A percentile compares a stretch with the other conserved stretches of the same genome.
phyloP scores from a whole-genome alignment of 2,329 filamentous ascomycete species.

The Aureobasidium sp. region DNA sequence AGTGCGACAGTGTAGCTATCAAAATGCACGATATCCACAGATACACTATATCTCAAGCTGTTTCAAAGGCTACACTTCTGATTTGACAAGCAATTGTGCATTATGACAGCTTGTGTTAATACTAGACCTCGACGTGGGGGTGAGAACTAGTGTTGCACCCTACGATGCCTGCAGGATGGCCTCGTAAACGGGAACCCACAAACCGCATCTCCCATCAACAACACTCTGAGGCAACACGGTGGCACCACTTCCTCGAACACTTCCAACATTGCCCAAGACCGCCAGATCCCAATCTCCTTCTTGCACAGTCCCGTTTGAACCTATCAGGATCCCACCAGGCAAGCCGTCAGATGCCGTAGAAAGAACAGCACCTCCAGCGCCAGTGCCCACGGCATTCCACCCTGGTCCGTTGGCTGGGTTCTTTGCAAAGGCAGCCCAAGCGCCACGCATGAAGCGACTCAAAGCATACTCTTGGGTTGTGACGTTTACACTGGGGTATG shows the following conservation, averaged over 20 bases:
- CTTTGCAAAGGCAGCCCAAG: constrained; percentile 30
- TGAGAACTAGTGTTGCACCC: background rate
- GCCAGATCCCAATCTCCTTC: constrained; percentile 19
- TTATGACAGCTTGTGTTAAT: too few relatives aligned
- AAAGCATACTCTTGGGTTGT: constrained; percentile 27
- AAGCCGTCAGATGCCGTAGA: constrained; percentile 16
- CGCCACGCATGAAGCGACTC: constrained; percentile 23
- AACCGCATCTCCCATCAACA: constrained; percentile 22
- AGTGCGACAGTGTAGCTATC: too few relatives aligned
- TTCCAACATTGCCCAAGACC: constrained; percentile 20
- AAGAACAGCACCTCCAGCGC: constrained; percentile 17
- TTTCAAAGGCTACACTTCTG: too few relatives aligned
- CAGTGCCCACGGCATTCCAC: constrained; percentile 25
- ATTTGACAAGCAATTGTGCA: too few relatives aligned
- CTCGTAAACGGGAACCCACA: constrained; percentile 19
- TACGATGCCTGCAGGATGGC: background rate
- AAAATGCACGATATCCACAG: too few relatives aligned
- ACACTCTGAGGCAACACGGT: constrained; percentile 22
- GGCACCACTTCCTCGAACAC: constrained; percentile 19
- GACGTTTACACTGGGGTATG: constrained; percentile 20
- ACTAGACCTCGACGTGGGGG: too few relatives aligned
- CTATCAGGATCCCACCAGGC: constrained; percentile 18
- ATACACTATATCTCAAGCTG: too few relatives aligned
- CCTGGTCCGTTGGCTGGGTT: constrained; percentile 29
- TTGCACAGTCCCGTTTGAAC: constrained; percentile 14